phyloP scores from a whole-genome alignment of 2,329 filamentous ascomycete genomes.

The Myriosclerotinia curreyana region DNA sequence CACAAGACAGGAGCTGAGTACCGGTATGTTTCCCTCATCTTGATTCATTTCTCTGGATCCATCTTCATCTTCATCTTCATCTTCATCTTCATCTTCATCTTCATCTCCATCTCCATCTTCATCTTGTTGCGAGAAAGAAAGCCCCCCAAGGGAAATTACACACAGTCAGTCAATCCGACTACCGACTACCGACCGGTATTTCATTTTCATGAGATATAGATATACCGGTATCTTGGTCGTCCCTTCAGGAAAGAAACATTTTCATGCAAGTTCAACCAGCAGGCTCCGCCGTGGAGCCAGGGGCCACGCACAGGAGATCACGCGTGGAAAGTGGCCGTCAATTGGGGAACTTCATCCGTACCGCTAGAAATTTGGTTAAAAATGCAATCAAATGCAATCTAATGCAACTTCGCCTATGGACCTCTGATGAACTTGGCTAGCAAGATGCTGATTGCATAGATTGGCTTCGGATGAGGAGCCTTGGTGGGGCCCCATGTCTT shows the following conservation, averaged over 20 bases:
- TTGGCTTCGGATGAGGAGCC: background rate
- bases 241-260: no score
- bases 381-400: constrained; percentile 12
- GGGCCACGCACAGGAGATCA: constrained; percentile 13
- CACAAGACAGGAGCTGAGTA: no score
- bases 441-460: background rate
- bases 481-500: constrained; percentile 18
- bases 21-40: background rate
- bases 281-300: constrained; percentile 8
- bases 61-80: no score
- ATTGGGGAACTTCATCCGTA: background rate
- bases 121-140: background rate
- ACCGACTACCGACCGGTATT: no score
- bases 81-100: no score
- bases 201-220: background rate
- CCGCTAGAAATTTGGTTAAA: background rate
- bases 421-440: background rate
- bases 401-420: constrained; percentile 7
- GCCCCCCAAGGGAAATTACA: background rate
- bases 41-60: no score
- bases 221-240: constrained; percentile 2
- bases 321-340: constrained; percentile 1
- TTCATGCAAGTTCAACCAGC: constrained; percentile 6
- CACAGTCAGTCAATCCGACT: background rate
- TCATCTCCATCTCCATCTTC: no score